Evolutionary conservation across 148 eudicot species (phyloP), one percentile per base, ranked within the genome.

Genomic region (Vaccinium corymbosum): DNA sequence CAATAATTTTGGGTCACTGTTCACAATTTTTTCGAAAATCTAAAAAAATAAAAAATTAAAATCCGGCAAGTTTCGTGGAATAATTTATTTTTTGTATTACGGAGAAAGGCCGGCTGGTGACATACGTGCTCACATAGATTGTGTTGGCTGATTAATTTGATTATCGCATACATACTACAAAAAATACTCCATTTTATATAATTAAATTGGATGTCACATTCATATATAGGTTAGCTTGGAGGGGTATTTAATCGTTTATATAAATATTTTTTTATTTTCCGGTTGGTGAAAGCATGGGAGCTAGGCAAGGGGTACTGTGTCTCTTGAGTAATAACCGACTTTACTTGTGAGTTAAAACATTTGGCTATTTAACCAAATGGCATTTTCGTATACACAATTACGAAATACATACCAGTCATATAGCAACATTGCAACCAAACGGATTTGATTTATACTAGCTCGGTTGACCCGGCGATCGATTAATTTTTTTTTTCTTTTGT

Each of bases 51-150:
- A 38, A 78, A 81, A 17, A 85, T 50, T 84, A 83, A 79, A 81
- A 76, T 86, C 83, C 85, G 83, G 87, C 84, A 51, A 85, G 52
- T 83, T 83, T 77, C 35, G 75, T 66, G 76, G 48, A 42, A 50
- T 51, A 29, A 8, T 84, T 70, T 84, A 32, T 55, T 16, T 49
- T 25, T 19, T 29, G 20, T 19, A 25, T 29, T n/a, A 55, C 12
- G 57, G 50, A 10, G 49, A 83, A 86, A 80, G 48, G 89, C 90
- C 89, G 90, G 92, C 89, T 76, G 79, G 84, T 79, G 89, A 75
- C 83, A 83, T 78, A 79, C 70, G 77, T 55, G 68, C 68, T 83
- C 64, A 66, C 79, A 51, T 83, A 79, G 81, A 87, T 87, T 85
- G 55, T 77, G 87, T 85, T 76, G 72, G 83, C 81, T 72, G 76